Evolutionary conservation across 306 rosid genomes (phyloP).

Genomic region (Vigna angularis): DNA sequence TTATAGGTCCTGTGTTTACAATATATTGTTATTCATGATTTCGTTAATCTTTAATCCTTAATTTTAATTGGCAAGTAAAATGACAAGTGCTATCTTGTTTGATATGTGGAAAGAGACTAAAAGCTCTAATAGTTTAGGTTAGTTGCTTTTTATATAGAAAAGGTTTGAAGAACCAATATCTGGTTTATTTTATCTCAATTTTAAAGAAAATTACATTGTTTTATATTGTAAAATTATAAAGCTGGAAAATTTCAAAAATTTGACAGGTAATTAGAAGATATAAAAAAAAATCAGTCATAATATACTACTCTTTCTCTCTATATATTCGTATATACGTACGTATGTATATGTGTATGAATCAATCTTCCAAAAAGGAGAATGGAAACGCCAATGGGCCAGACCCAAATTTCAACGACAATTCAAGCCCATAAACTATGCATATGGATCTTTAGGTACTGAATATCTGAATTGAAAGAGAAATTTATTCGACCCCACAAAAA

Average conservation of each 20-base stretch:
- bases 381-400: conserved; percentile 11
- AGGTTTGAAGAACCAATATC: too few species aligned
- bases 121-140: background rate
- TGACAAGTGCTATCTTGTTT: background rate
- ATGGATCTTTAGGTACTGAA: too few species aligned
- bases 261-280: too few species aligned
- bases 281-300: too few species aligned
- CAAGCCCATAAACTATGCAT: background rate
- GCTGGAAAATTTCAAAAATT: too few species aligned
- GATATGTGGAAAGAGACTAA: background rate
- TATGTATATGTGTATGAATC: too few species aligned
- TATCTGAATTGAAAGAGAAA: too few species aligned
- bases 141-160: background rate
- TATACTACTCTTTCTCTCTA: too few species aligned
- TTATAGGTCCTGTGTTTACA: conserved; percentile 59
- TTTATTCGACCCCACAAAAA: background rate
- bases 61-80: background rate
- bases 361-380: too few species aligned
- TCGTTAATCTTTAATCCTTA: background rate
- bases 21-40: background rate
- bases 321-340: too few species aligned
- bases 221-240: too few species aligned
- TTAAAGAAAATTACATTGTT: too few species aligned
- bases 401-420: background rate
- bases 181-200: background rate